phyloP scores from a whole-genome alignment of 495 filamentous ascomycete genomes.

The Talaromyces ruber region DNA sequence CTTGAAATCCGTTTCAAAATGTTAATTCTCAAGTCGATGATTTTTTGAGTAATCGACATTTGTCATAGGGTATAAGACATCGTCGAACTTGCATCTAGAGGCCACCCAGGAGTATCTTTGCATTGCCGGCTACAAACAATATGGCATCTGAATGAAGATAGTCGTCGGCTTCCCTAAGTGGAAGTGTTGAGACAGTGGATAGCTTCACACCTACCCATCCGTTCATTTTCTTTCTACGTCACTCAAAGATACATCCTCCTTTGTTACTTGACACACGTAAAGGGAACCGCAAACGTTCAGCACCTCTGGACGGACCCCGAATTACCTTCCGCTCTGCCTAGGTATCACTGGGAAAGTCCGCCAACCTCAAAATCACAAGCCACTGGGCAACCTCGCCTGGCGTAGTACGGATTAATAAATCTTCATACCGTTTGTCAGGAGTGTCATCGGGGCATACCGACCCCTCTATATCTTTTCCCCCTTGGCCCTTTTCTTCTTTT shows the following conservation, averaged over 20 bases:
- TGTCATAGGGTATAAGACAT: not conserved
- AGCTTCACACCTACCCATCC: not conserved
- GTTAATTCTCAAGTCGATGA: not conserved
- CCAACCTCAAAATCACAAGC: not conserved
- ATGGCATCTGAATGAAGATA: not conserved
- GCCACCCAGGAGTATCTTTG: not conserved
- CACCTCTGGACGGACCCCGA: not conserved
- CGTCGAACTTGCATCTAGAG: not conserved
- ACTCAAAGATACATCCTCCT: not conserved
- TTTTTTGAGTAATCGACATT: not conserved
- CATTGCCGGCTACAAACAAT: not conserved
- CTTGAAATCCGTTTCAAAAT: not conserved
- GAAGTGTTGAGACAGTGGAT: not conserved
- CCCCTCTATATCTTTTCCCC: slow-evolving; percentile 1
- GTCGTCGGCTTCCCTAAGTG: not conserved
- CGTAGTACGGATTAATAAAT: not conserved
- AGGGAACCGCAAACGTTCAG: not conserved
- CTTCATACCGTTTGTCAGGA: not conserved
- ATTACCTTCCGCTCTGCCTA: not conserved
- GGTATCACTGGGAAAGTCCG: not conserved
- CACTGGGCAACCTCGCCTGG: not conserved
- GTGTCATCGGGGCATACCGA: not conserved
- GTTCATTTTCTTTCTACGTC: not conserved
- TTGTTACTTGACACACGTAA: not conserved
- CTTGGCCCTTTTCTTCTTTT: slow-evolving; percentile 5